These are phyloP conservation scores for Thelonectria rubi DNA, from an alignment of 2,329 filamentous ascomycete genomes.

Conservation along the genomic window DNA sequence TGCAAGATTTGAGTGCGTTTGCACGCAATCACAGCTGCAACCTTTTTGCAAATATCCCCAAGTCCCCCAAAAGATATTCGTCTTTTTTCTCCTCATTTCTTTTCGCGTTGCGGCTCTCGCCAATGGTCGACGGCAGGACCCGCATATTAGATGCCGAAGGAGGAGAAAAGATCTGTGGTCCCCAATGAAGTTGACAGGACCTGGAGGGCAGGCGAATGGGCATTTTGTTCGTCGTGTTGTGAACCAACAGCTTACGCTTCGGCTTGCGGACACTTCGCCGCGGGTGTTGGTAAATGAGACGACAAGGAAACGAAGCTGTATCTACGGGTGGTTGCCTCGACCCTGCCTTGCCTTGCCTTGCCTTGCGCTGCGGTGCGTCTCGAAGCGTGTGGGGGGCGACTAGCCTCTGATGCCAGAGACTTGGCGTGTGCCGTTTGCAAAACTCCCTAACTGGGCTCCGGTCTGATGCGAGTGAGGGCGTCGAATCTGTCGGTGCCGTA, in stretches of 20 bases:
- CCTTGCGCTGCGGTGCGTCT: neutral
- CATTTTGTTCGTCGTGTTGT: neutral
- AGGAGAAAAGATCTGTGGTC: slow-evolving; percentile 3
- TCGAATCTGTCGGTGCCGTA: neutral
- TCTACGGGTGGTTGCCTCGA: neutral
- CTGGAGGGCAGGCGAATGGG: neutral
- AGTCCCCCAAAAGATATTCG: neutral
- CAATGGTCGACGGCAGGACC: slow-evolving; percentile 1
- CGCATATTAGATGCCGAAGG: slow-evolving; percentile 1
- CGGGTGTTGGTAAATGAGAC: neutral
- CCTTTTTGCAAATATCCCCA: too few relatives aligned
- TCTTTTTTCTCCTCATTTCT: neutral
- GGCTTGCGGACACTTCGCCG: neutral
- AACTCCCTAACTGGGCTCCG: neutral
- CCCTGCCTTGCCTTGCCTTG: neutral
- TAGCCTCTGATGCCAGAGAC: neutral
- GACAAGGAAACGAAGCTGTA: neutral
- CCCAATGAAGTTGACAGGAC: neutral
- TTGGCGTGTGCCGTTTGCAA: slow-evolving; percentile 1
- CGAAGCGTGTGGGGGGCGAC: too few relatives aligned
- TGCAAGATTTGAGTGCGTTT: too few relatives aligned
- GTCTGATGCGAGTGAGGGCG: slow-evolving; percentile 20
- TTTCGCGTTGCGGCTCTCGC: slow-evolving; percentile 8
- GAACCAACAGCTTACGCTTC: slow-evolving; percentile 13
- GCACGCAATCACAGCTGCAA: too few relatives aligned